Percentiles rank a stretch among this genome's conserved stretches.
Evolutionary conservation across 78 protist species (phyloP).

Genomic region (Mantamonas sphyraenae): DNA sequence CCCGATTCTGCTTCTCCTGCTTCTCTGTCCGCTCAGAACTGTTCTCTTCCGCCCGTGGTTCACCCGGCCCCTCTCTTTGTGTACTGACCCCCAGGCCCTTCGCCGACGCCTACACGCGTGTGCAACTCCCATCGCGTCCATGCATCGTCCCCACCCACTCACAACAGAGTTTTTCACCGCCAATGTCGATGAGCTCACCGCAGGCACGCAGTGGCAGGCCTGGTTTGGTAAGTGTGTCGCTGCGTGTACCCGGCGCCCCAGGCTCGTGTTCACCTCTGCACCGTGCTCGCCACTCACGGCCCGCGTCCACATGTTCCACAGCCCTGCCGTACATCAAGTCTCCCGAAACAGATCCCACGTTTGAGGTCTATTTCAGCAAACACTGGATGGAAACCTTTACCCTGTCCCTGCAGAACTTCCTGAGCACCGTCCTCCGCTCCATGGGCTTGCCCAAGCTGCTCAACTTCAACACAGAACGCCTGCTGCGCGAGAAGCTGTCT

Average conservation of each 20-base stretch:
- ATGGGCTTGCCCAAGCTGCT: background rate
- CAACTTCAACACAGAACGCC: background rate
- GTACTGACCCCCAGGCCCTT: background rate
- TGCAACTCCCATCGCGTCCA: background rate
- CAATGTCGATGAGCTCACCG: too few species aligned
- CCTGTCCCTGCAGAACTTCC: background rate
- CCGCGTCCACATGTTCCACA: background rate
- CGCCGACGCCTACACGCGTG: background rate
- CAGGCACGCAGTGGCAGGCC: too few species aligned
- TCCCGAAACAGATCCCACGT: background rate
- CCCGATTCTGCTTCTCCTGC: background rate
- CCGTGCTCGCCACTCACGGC: background rate
- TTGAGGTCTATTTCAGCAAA: background rate
- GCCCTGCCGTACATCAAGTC: background rate
- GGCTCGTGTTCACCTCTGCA: background rate
- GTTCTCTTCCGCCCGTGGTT: background rate
- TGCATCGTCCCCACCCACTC: background rate
- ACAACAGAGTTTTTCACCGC: background rate
- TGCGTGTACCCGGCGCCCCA: too few species aligned
- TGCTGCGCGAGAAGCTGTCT: background rate
- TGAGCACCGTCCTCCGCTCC: background rate
- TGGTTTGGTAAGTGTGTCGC: too few species aligned
- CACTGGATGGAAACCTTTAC: background rate
- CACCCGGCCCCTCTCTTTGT: background rate
- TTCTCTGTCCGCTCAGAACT: background rate